phyloP scores from a whole-genome alignment of 2,329 filamentous ascomycete species.

The Nemania diffusa region DNA sequence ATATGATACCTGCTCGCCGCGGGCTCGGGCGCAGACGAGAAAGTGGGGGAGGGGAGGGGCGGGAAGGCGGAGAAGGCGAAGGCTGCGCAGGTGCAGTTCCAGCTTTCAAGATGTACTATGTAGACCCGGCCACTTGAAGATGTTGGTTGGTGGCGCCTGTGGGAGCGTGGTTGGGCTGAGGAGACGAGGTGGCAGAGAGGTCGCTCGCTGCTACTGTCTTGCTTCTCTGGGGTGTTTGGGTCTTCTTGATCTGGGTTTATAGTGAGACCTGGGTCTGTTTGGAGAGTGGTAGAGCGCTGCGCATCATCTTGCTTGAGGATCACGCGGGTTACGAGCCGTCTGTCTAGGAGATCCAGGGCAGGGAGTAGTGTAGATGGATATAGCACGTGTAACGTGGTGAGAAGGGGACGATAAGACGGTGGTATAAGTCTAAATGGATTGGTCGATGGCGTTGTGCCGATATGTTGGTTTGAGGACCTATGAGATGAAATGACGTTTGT shows the following conservation, averaged over 20 bases:
- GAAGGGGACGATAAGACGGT: constrained; percentile 60
- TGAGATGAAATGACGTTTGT: constrained; percentile 34
- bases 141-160: constrained; percentile 42
- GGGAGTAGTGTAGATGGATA: constrained; percentile 85
- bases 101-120: constrained; percentile 76
- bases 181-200: constrained; percentile 69
- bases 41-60: constrained; percentile 22
- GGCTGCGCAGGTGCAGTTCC: constrained; percentile 90
- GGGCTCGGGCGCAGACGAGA: background rate
- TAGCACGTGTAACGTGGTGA: constrained; percentile 86
- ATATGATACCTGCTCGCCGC: constrained; percentile 8
- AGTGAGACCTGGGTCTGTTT: constrained; percentile 8
- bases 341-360: constrained; percentile 87
- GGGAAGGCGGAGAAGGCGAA: constrained; percentile 81
- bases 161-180: constrained; percentile 59
- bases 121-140: constrained; percentile 58
- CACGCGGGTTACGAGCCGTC: constrained; percentile 73
- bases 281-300: background rate
- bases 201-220: constrained; percentile 6
- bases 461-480: constrained; percentile 15
- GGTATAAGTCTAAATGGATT: constrained; percentile 54
- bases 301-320: constrained; percentile 41
- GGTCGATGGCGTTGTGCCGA: constrained; percentile 16
- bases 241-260: constrained; percentile 2
- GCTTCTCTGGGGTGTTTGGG: background rate